Evolutionary conservation across 495 filamentous ascomycete species (phyloP).

Genomic region (Astrothelium subdiscretum): DNA sequence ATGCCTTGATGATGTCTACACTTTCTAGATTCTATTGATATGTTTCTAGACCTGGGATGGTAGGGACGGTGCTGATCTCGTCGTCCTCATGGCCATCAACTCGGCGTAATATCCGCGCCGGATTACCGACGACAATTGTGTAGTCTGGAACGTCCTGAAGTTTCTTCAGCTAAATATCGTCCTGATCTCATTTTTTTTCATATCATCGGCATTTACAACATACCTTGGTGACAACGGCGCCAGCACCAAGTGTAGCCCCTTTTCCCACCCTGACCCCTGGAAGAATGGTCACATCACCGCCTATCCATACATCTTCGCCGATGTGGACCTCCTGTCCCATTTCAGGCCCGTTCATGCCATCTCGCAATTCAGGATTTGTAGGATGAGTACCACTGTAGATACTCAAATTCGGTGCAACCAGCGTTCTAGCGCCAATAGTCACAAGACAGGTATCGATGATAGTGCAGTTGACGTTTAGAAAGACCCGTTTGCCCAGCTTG

Average conservation of each 20-base stretch:
- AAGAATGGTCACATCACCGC: constrained; percentile 61
- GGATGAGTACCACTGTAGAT: constrained; percentile 69
- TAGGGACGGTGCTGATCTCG: background rate
- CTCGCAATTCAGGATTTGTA: constrained; percentile 57
- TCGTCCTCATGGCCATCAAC: background rate
- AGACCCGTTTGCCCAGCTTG: constrained; percentile 53
- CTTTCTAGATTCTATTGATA: background rate
- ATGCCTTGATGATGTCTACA: no score
- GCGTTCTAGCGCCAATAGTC: constrained; percentile 64
- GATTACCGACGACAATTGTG: constrained; percentile 28
- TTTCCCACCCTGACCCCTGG: constrained; percentile 75
- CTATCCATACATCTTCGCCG: constrained; percentile 85
- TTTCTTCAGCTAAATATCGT: background rate
- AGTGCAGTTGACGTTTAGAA: constrained; percentile 64
- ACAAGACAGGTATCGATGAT: constrained; percentile 71
- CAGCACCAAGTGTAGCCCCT: constrained; percentile 69
- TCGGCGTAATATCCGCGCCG: constrained; percentile 21
- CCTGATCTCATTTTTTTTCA: background rate
- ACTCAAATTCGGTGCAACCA: constrained; percentile 68
- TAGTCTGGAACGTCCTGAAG: constrained; percentile 23
- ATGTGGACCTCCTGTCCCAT: constrained; percentile 61
- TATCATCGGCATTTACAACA: constrained; percentile 13
- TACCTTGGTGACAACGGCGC: constrained; percentile 84
- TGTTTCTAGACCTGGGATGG: background rate
- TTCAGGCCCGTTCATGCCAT: constrained; percentile 67